These are phyloP conservation scores for Colletotrichum tropicicola DNA, from an alignment of 2,329 filamentous ascomycete species.

Conservation along the genomic window DNA sequence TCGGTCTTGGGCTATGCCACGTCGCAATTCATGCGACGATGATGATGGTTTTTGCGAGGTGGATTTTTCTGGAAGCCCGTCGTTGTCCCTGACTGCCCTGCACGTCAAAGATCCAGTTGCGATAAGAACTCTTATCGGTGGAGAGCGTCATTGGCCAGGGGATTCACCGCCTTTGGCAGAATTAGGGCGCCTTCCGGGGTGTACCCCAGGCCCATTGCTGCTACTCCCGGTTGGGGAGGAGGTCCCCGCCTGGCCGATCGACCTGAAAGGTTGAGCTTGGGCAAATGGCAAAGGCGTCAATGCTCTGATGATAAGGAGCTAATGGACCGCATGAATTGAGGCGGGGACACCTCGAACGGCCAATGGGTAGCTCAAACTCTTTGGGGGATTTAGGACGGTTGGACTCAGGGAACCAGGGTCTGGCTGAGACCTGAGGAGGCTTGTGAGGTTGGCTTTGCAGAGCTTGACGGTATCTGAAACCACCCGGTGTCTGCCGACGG, in stretches of 20 bases:
- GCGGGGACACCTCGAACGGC: not conserved
- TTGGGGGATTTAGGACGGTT: not conserved
- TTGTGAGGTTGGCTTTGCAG: not conserved
- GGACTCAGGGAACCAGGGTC: not conserved
- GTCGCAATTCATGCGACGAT: conserved; percentile 8
- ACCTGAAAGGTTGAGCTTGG: too few relatives aligned
- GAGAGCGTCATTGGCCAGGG: not conserved
- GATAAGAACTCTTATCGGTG: conserved; percentile 16
- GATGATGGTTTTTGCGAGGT: not conserved
- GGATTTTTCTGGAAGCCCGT: conserved; percentile 22
- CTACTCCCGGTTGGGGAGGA: too few relatives aligned
- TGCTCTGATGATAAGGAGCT: too few relatives aligned
- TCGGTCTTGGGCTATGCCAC: not conserved
- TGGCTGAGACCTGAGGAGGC: not conserved
- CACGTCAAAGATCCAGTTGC: not conserved
- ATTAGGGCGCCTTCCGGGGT: not conserved
- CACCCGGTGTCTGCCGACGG: too few relatives aligned
- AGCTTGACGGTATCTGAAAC: conserved; percentile 4
- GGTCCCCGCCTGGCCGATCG: too few relatives aligned
- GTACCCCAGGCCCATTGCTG: not conserved
- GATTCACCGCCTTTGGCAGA: conserved; percentile 16
- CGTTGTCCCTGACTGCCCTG: not conserved
- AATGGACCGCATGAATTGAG: not conserved
- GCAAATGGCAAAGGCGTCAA: too few relatives aligned
- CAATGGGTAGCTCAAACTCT: not conserved